These are phyloP conservation scores for Stellera chamaejasme DNA, from an alignment of 345 rosid genomes.

Conservation along the genomic window DNA sequence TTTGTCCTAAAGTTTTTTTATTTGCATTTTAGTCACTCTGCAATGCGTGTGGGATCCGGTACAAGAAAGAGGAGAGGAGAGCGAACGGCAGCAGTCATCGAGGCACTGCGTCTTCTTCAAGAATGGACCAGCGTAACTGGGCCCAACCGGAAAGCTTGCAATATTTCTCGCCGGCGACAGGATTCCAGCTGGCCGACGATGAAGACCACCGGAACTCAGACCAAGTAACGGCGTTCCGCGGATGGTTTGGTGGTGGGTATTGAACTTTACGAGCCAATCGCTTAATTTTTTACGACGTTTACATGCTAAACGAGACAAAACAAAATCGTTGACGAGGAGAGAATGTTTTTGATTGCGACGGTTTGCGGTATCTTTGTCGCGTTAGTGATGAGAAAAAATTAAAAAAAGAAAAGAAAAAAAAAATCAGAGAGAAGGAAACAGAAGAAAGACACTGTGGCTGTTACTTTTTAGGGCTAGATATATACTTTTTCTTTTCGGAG, in stretches of 20 bases:
- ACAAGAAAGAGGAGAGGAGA: constrained; percentile 86
- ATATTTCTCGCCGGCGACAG: constrained; percentile 42
- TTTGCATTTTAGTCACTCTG: constrained; percentile 55
- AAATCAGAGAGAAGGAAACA: no score
- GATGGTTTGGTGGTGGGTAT: constrained; percentile 61
- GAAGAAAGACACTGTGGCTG: no score
- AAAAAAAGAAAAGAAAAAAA: no score
- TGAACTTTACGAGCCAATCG: no score
- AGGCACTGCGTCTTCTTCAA: constrained; percentile 21
- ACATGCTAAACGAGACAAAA: no score
- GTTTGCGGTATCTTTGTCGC: no score
- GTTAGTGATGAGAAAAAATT: no score
- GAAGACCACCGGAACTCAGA: constrained; percentile 40
- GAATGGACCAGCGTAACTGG: constrained; percentile 40
- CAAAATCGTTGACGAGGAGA: no score
- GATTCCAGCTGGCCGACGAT: constrained; percentile 56
- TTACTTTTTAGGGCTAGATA: no score
- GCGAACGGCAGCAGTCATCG: constrained; percentile 48
- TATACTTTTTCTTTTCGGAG: no score
- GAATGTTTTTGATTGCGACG: no score
- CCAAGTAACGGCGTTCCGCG: constrained; percentile 34
- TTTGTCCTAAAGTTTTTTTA: neutral
- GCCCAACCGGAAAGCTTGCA: constrained; percentile 40
- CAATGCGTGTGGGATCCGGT: constrained; percentile 92
- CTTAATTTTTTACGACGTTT: no score